Evolutionary conservation across 2,329 filamentous ascomycete genomes (phyloP), one percentile per base, ranked within the genome.

Genomic region (Emmonsia crescens): DNA sequence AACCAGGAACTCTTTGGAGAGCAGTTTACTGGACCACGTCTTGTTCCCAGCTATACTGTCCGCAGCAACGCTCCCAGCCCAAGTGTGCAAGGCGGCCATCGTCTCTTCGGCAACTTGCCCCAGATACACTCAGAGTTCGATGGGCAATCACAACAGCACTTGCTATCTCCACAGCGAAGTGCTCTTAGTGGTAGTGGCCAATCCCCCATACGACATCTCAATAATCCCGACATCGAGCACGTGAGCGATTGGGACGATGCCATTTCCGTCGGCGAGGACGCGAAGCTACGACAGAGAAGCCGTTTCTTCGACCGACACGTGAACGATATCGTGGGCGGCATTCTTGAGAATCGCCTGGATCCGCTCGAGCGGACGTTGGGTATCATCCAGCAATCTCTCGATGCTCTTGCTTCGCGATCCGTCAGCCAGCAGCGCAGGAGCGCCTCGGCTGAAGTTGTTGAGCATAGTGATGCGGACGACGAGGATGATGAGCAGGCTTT

Each of bases 241-340:
- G 83, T 86, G 63, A 96, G 92, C 71, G 93, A 97, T 73, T 99
- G 94, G 94, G 91, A 96, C 70, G 88, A 88, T 70, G 85, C 88
- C 55, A 86, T 96, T 64, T 88, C 88, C 10, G 89, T 90, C 21
- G 86, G 88, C 40, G 89, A 95, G 69, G 90, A 95, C 62, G 84
- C 85, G 58, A 96, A 96, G 74, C 79, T 97, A 61, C 85, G 89
- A 66, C 85, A 86, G 60, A 85, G 91, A 56, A 89, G 89, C 65
- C 83, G 85, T 55, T 97, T 96, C 81, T 96, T 97, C 69, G 91
- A 97, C 70, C 87, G 85, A 55, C 91, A 89, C 70, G 89, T 99
- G 65, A 91, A 96, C 71, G 85, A 91, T 58, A 77, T 97, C 65
- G 89, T 99, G 66, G 89, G 89, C 59, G 84, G 83, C 56, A 80